Percentiles rank a stretch among this genome's conserved stretches.
Conservation (phyloP, 2,329 filamentous ascomycete genomes). For the Monosporascus sp. region DNA sequence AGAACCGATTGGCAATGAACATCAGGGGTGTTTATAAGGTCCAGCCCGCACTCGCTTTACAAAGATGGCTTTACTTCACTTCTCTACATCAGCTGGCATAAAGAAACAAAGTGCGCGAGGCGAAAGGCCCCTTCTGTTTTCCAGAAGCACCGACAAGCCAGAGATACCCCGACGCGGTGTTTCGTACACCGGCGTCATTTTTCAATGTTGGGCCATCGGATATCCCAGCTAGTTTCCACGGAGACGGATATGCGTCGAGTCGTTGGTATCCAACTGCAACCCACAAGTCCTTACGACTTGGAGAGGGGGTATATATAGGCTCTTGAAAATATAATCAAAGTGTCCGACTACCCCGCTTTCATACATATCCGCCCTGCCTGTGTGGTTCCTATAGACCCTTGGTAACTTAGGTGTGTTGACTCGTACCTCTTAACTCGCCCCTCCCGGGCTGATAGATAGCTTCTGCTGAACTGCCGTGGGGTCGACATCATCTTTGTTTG, state of each 20-base stretch:
- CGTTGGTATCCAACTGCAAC: no score
- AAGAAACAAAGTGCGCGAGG: conserved; percentile 11
- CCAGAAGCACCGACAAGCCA: conserved; percentile 12
- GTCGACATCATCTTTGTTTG: no score
- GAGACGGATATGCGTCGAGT: background rate
- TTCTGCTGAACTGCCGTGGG: no score
- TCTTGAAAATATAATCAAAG: no score
- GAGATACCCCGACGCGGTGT: conserved; percentile 18
- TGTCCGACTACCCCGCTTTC: no score
- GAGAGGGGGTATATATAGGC: no score
- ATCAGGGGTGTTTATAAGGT: conserved; percentile 11
- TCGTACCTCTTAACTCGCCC: no score
- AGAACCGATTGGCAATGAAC: conserved; percentile 16
- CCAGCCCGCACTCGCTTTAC: conserved; percentile 21
- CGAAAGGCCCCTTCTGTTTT: conserved; percentile 11
- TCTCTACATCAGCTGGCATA: conserved; percentile 18
- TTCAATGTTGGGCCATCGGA: conserved; percentile 1
- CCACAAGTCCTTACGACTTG: no score
- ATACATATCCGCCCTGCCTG: no score
- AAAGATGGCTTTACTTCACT: conserved; percentile 19
- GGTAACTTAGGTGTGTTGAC: no score
- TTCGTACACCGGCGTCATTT: conserved; percentile 11
- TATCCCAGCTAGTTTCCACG: background rate
- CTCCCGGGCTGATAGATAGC: no score
- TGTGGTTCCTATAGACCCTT: no score